phyloP scores from a whole-genome alignment of 140 eudicot genomes.

The Anethum foeniculum region DNA sequence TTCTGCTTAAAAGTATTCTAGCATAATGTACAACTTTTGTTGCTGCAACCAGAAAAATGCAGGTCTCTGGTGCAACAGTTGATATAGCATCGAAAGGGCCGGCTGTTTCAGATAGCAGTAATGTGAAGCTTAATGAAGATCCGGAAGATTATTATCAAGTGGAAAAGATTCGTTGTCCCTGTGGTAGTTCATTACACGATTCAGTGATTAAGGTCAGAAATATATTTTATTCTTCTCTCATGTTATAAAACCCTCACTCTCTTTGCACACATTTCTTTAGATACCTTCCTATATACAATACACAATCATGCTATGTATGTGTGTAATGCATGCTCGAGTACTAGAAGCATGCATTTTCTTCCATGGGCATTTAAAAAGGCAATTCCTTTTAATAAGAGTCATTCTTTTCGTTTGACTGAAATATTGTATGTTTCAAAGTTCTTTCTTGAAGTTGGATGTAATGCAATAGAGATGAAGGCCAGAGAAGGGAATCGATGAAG shows the following conservation, averaged over 20 bases:
- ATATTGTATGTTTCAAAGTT: too few species aligned
- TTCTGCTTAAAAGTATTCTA: neutral
- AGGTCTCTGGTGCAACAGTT: conserved; percentile 59
- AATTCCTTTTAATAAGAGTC: neutral
- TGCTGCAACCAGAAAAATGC: conserved; percentile 64
- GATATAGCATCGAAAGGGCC: conserved; percentile 74
- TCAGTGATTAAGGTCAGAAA: conserved; percentile 64
- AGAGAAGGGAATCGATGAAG: neutral
- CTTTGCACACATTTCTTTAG: neutral
- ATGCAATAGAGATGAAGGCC: neutral
- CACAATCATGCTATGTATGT: neutral
- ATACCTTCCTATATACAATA: neutral
- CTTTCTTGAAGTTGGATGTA: neutral
- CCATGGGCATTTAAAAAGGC: neutral
- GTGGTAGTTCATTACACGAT: conserved; percentile 72
- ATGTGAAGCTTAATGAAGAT: conserved; percentile 42
- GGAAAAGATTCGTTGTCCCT: conserved; percentile 77
- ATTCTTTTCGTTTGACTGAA: neutral
- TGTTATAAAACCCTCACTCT: neutral
- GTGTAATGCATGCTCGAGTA: neutral
- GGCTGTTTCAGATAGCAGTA: conserved; percentile 41
- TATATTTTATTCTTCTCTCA: neutral
- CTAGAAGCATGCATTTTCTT: neutral
- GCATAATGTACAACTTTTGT: neutral
- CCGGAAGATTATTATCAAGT: conserved; percentile 41